These are phyloP conservation scores for Psilocybe sp. DNA, from an alignment of 768 basidiomycete species.

Conservation along the genomic window DNA sequence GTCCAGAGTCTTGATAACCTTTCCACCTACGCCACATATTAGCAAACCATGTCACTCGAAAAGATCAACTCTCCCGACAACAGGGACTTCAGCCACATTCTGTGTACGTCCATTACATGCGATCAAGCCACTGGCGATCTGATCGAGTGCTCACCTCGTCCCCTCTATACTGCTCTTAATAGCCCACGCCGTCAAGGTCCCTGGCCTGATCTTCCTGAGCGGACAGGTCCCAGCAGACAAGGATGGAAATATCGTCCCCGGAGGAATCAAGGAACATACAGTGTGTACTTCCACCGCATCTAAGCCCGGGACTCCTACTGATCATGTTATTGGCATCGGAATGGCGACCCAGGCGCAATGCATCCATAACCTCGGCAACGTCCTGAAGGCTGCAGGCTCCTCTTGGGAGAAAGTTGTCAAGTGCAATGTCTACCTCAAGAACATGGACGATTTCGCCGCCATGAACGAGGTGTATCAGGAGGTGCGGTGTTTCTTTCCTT, in stretches of 20 bases:
- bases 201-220: constrained; percentile 59
- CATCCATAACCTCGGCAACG: constrained; percentile 51
- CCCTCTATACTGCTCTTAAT: background rate
- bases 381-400: constrained; percentile 51
- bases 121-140: constrained; percentile 11
- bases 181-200: constrained; percentile 58
- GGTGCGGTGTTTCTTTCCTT: constrained; percentile 27
- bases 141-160: constrained; percentile 1
- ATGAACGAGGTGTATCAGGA: constrained; percentile 61
- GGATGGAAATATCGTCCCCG: constrained; percentile 45
- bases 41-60: constrained; percentile 43
- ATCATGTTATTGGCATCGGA: background rate
- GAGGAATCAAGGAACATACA: constrained; percentile 60
- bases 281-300: constrained; percentile 26
- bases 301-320: background rate
- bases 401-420: constrained; percentile 58
- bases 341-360: constrained; percentile 54
- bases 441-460: constrained; percentile 53
- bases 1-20: too few species aligned
- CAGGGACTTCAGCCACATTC: constrained; percentile 41
- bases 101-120: constrained; percentile 32
- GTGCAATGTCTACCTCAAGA: constrained; percentile 59
- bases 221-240: constrained; percentile 55
- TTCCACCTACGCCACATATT: too few species aligned
- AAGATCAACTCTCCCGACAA: constrained; percentile 53